Base-by-base conservation (phyloP, 345 rosid genomes). In the Excoecaria cochinchinensis region DNA sequence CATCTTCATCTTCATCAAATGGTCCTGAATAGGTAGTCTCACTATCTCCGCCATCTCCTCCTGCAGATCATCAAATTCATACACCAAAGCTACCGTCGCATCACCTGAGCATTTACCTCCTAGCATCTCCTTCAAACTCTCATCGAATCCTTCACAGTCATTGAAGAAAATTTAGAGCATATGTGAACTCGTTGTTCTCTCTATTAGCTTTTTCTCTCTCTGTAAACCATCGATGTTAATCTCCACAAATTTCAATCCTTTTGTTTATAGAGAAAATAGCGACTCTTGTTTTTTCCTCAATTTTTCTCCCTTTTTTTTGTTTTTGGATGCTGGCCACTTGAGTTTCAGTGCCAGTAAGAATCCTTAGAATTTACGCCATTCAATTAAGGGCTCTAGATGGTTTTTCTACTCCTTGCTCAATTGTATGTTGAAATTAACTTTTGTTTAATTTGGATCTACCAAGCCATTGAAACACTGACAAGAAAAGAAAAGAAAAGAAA, bases 131-230 rank as follows among this genome's bases (percentile, higher is more conserved):
- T 71, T 87, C 70, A 93, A 70, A 78, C 80, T 87, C 75, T 73
- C 63, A 16, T 90, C 96, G 44, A 91, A 87, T 25, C 69, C 84
- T 2, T 91, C 96, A 48, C 91, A 85, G 77, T 90, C 90, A 84
- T 95, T 95, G 76, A 91, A 91, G 83, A 95, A 95, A 13, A 95
- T 84, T 89, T 88, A 88, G 65, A 98, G 99, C 21, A 93, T 98
- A 60, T 87, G 89, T 1, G 82, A 59, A 13, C 25, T 83, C 59
- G 94, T 96, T 1, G 94, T 84, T 77, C 93, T 79, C 22, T 86
- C 86, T 0, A 88, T 25, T 77, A 93, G 76, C 81, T 95, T 98
- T 42, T 81, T 85, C 62, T 81, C 93, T 47, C 97, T 77, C 42
- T 71, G 69, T 1, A 53, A 79, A 95, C 4, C 98, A 68, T 93